Evolutionary conservation across 169 alveolate species (phyloP), one percentile per base, ranked within the genome.

Genomic region (Plasmodium knowlesi): DNA sequence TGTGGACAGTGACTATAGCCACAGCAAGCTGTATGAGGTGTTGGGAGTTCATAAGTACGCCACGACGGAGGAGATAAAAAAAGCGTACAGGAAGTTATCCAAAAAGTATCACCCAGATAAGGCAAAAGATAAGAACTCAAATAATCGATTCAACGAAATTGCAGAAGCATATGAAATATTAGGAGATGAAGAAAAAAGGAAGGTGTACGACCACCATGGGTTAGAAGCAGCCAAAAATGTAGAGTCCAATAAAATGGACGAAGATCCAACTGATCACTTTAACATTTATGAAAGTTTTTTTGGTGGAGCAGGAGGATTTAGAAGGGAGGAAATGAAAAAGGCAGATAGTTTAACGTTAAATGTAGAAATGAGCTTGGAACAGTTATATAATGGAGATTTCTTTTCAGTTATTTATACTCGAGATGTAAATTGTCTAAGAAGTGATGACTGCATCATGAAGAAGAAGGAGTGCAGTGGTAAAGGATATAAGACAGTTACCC

Each of bases 91-190:
- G 37, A 94, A 92, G 53, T 83, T 96, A 61, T 95, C 98, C 71
- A 93, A 95, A 84, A 97, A 97, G 95, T 97, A 96, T 80, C 99
- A 98, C 91, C 99, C 99, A 32, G 99, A 98, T 93, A 92, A 95
- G 22, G 96, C 95, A 92, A 97, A 95, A 92, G 97, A 96, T 72
- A 95, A 92, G 37, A 98, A 97, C 71, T 98, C 97, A 50, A 98
- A 96, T 78, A 97, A 96, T n/a, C 95, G 94, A 70, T 98, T 97
- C 95, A 97, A 94, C 94, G 97, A 97, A 89, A 96, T 98, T 25
- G 98, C 98, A 84, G 97, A 98, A 92, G 99, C 99, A 3, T 97
- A 98, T 95, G 99, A 98, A 91, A 98, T 98, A 28, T 95, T 98
- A 70, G 83, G 95, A 81, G 98, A 97, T 89, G 96, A 96, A 43